Conservation (phyloP, 2,329 filamentous ascomycete species). For the Dothideomycetes sp. region DNA sequence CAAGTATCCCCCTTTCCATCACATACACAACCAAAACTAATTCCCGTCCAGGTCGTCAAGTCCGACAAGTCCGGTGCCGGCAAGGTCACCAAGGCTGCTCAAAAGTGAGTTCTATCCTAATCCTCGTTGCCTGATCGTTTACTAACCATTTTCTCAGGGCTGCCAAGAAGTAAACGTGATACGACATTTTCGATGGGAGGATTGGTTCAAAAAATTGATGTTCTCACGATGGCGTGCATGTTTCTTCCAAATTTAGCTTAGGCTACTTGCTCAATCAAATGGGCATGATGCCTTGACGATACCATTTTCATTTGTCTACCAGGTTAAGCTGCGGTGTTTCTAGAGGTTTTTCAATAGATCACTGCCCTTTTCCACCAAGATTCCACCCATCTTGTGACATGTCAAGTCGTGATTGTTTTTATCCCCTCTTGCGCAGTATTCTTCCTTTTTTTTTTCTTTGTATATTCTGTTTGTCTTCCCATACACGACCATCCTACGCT, state of each 20-base stretch:
- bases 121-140: background rate
- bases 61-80: slow-evolving; percentile 35
- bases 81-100: slow-evolving; percentile 38
- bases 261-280: background rate
- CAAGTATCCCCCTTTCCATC: slow-evolving; percentile 14
- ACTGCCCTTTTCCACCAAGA: too few relatives aligned
- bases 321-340: too few relatives aligned
- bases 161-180: slow-evolving; percentile 24
- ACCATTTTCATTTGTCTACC: background rate
- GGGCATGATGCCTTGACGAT: background rate
- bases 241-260: background rate
- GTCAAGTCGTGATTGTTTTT: too few relatives aligned
- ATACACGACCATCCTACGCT: too few relatives aligned
- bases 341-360: too few relatives aligned
- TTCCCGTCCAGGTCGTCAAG: too few relatives aligned
- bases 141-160: slow-evolving; percentile 17
- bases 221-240: background rate
- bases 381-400: too few relatives aligned
- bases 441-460: too few relatives aligned
- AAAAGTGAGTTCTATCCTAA: slow-evolving; percentile 8
- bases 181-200: background rate
- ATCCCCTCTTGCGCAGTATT: too few relatives aligned
- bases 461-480: too few relatives aligned
- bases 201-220: background rate
- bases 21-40: too few relatives aligned